Conservation (phyloP, 768 basidiomycete genomes). For the Amanita exitialis region DNA sequence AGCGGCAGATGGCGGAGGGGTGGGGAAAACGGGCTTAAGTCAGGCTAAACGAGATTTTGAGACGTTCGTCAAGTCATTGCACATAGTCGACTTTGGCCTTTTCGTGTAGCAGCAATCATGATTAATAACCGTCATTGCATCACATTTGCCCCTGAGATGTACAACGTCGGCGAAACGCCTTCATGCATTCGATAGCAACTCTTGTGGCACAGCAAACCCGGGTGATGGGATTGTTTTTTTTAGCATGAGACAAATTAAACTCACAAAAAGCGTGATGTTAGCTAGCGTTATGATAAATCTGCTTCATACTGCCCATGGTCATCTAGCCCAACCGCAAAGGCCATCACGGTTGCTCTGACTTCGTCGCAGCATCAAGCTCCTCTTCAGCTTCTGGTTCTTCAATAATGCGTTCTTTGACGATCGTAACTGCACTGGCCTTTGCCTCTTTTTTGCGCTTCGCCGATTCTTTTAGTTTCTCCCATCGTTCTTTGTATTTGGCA, state of each 20-base stretch:
- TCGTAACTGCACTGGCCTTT: conserved; percentile 36
- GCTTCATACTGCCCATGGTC: too few species aligned
- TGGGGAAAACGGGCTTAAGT: conserved; percentile 25
- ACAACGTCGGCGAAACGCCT: background rate
- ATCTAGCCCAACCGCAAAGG: background rate
- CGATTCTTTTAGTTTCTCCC: conserved; percentile 86
- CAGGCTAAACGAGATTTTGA: conserved; percentile 40
- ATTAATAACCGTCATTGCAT: background rate
- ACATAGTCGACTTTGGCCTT: conserved; percentile 57
- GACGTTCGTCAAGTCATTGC: conserved; percentile 44
- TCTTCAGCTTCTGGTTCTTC: conserved; percentile 59
- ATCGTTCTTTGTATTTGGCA: conserved; percentile 72
- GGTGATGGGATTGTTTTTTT: background rate
- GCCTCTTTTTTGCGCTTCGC: conserved; percentile 81
- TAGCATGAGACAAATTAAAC: background rate
- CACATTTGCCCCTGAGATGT: background rate
- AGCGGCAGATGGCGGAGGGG: conserved; percentile 33
- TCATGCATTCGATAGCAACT: too few species aligned
- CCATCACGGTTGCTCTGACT: background rate
- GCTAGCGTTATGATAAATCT: background rate
- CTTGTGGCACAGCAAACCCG: background rate
- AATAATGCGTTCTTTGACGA: conserved; percentile 58
- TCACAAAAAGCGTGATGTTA: background rate
- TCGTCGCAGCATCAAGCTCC: conserved; percentile 28
- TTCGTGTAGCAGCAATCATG: conserved; percentile 38